Evolutionary conservation across 1,284 basidiomycete genomes (phyloP), one percentile per base, ranked within the genome.

Genomic region (Gymnopus androsaceus): DNA sequence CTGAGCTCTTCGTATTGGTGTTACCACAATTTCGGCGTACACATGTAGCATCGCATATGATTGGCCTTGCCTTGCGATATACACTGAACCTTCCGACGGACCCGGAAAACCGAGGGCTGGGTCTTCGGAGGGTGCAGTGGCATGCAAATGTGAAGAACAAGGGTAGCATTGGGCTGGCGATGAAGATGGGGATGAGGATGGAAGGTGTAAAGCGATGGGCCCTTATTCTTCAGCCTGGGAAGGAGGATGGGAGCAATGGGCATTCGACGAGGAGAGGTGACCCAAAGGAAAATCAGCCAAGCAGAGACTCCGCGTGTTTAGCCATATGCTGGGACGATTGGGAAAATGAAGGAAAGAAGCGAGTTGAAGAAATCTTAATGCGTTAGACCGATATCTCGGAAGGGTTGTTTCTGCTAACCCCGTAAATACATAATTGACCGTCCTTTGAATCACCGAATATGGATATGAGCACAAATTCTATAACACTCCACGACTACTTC

Each of bases 111-210:
- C 69, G 70, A 2, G 82, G 81, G 1, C 71, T 89, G 1, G 85
- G 84, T 0, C 67, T 91, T 36, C 77, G 88, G 11, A 78, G 85
- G 15, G 81, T 87, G 8, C 77, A 80, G 42, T 92, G 87, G 85
- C 67, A 73, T 52, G 79, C 84, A 19, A 79, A 84, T 57, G 62
- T 69, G 4, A 45, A 66, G 23, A 91, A 92, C 61, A 57, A 40
- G 4, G 59, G 72, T 0, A 87, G 84, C 15, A 68, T 81, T 6
- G 64, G 70, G 3, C 72, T 82, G 0, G 87, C 85, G 2, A 68
- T 79, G 63, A 73, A 81, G 25, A 70, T 90, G 73, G 85, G 87
- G 1, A 85, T 90, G 68, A 74, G 68, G 56, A 55, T 70, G 23
- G 89, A 91, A 64, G 83, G 77, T 0, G 59, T 80, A 0, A 48